Base-by-base conservation (phyloP, 257 asterid genomes). In the Fraxinus excelsior region DNA sequence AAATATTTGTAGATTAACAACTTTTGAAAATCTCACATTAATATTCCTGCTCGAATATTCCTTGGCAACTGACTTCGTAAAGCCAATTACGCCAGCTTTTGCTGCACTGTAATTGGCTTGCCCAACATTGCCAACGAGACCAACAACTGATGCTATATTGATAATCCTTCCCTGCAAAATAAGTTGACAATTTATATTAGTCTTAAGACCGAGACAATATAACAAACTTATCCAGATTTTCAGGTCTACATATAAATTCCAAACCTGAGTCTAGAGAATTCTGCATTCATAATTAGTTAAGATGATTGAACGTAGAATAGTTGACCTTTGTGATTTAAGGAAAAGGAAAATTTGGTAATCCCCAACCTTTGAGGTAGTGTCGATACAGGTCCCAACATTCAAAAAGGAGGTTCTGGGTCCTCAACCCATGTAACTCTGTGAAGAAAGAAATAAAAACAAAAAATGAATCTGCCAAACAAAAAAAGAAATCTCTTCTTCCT, bases 31-130 rank as follows among this genome's bases (percentile, higher is more conserved):
- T 82, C 97, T 82, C 76, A 95, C 97, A 72, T 88, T 90, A 46
- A 93, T 88, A 73, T 91, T 91, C 87, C 98, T 85, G 91, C 98
- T 93, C 75, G 99, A 82, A 71, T 93, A 96, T 84, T 96, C 99
- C 88, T 90, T 96, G 56, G 99, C 99, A 78, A 96, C 99, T n/a
- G 93, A 65, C 86, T 96, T 96, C n/a, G 98, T 96, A 56, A 96
- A 83, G 73, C 99, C 99, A 86, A 96, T 90, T 38, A 96, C 97
- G 53, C 98, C 98, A 13, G 99, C 99, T 88, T 96, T 96, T 80
- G 98, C 99, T 60, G 99, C 98, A 84, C 97, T 90, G 46, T 96
- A 96, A 80, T 96, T 96, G 84, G 98, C 96, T 90, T 96, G 99
- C 64, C 99, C 99, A 67, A 82, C 87, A 85, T 96, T 96, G 80